Conservation (phyloP, 2,329 filamentous ascomycete species). For the Phyllosticta paracitricarpa region DNA sequence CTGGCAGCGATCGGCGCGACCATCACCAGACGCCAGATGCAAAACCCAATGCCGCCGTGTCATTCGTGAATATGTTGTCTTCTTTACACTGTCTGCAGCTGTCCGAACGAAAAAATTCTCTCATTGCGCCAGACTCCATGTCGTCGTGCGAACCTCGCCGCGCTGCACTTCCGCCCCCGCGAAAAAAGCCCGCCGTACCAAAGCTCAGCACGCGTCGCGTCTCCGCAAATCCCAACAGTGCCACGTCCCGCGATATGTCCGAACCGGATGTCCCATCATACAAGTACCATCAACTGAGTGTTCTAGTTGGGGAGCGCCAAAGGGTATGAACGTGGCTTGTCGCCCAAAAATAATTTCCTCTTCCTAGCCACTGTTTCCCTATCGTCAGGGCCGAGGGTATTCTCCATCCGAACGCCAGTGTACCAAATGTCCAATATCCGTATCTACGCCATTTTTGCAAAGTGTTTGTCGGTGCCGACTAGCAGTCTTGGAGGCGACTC, state of each 20-base stretch:
- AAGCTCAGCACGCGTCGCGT: background rate
- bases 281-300: background rate
- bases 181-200: background rate
- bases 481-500: background rate
- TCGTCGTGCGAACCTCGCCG: background rate
- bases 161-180: background rate
- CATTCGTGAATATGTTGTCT: background rate
- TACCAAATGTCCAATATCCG: background rate
- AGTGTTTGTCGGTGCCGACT: background rate
- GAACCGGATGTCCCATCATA: background rate
- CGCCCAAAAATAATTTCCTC: background rate
- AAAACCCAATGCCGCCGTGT: background rate
- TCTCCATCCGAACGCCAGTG: constrained; percentile 4
- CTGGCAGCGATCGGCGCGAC: background rate
- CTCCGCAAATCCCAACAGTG: background rate
- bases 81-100: background rate
- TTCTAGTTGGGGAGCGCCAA: background rate
- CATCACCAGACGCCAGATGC: background rate
- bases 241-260: background rate
- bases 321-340: background rate
- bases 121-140: background rate
- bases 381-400: constrained; percentile 3
- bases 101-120: background rate
- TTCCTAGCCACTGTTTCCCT: background rate
- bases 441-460: constrained; percentile 5